These are phyloP conservation scores for Blastocystis sp. DNA, from an alignment of 352 stramenopile species.

Conservation along the genomic window DNA sequence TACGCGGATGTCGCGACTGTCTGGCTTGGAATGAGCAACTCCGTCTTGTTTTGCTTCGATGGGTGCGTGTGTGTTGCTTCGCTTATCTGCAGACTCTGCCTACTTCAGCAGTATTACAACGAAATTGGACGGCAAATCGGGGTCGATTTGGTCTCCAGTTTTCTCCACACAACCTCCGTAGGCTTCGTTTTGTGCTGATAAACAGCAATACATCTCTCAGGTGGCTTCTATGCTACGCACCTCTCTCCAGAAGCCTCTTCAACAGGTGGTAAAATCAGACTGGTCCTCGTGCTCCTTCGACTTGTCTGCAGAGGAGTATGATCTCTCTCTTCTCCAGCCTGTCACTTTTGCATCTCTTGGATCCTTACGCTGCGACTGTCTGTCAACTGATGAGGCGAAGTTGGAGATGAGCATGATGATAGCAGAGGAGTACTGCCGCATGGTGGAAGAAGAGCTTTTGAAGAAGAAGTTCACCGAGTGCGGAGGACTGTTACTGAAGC, in stretches of 20 bases:
- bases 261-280: background rate
- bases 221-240: too few species aligned
- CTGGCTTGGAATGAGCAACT: background rate
- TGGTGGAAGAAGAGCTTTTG: background rate
- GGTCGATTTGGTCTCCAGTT: background rate
- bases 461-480: constrained; percentile 24
- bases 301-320: background rate
- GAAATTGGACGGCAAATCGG: background rate
- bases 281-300: background rate
- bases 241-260: background rate
- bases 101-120: background rate
- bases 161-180: background rate
- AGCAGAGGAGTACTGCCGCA: background rate
- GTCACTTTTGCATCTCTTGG: background rate
- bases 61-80: background rate
- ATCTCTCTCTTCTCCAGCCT: background rate
- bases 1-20: background rate
- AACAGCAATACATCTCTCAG: too few species aligned
- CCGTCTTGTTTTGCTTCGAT: background rate
- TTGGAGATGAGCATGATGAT: background rate
- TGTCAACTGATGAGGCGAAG: background rate
- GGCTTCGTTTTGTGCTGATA: too few species aligned
- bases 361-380: background rate
- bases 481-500: background rate
- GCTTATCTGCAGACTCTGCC: background rate